phyloP scores from a whole-genome alignment of 768 basidiomycete genomes.

The Obba rivulosa region DNA sequence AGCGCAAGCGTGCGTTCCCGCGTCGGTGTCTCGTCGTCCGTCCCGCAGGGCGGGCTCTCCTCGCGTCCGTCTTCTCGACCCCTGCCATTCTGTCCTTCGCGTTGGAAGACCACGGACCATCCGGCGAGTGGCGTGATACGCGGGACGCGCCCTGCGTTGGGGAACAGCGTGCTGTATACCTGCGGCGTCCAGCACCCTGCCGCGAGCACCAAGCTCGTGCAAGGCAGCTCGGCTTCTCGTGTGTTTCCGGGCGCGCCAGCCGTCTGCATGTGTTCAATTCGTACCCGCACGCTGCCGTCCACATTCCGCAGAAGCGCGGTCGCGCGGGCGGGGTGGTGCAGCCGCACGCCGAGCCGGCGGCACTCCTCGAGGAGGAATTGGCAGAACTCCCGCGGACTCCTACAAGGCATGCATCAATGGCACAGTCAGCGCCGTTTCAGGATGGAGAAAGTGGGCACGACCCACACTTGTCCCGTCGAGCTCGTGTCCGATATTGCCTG shows the following conservation, averaged over 20 bases:
- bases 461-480: conserved; percentile 27
- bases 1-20: conserved; percentile 1
- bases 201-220: conserved; percentile 28
- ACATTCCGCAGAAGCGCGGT: conserved; percentile 12
- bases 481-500: conserved; percentile 20
- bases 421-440: no score
- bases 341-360: conserved; percentile 20
- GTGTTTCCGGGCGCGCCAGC: conserved; percentile 7
- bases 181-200: conserved; percentile 33
- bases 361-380: conserved; percentile 27
- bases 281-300: not conserved
- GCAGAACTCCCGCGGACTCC: conserved; percentile 25
- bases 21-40: not conserved
- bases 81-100: no score
- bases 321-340: conserved; percentile 25
- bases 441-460: not conserved
- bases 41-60: not conserved
- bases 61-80: not conserved
- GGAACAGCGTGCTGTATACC: conserved; percentile 28
- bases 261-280: not conserved
- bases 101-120: conserved; percentile 21
- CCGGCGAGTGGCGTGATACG: conserved; percentile 25
- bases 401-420: conserved; percentile 4
- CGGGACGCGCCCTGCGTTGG: conserved; percentile 22
- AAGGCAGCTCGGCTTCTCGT: conserved; percentile 16